Evolutionary conservation across 768 basidiomycete genomes (phyloP), one percentile per base, ranked within the genome.

Genomic region (Pleurotus giganteus): DNA sequence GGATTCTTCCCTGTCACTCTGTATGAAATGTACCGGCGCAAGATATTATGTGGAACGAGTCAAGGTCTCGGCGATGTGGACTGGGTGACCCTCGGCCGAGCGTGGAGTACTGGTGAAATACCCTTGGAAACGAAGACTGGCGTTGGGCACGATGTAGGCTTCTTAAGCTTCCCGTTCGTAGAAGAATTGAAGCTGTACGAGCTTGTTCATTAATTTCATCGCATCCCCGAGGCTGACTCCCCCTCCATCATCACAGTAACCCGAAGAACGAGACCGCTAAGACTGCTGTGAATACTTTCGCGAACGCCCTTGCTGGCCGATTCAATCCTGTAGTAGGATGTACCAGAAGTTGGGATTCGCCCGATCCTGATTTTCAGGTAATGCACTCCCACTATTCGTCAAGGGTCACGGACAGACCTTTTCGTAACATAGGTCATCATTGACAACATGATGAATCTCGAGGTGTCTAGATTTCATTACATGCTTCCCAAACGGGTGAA

Each of bases 391-490:
- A n/a, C n/a, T n/a, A n/a, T n/a, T n/a, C n/a, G n/a, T n/a, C 46
- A 17, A 29, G 45, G 11, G 15, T 26, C 26, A 50, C 39, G 23
- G 3, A 28, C n/a, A 29, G 50, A 56, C 46, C 13, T n/a, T n/a
- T 28, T 52, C 8, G 28, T 53, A 27, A 27, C 39, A 6, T 57
- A 80, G 81, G 86, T 88, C 47, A 87, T 89, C 65, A 87, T 88
- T 43, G 86, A 89, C 70, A 88, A 86, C 64, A 86, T 89, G 86
- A 87, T 89, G 84, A 89, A 85, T 60, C 77, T 89, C 17, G 85
- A 88, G 66, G 72, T 59, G 52, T n/a, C 4, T 49, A 3, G 13
- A 31, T 24, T 15, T 7, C 44, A 47, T 9, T 50, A 19, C 5
- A 23, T n/a, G 4, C 24, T 37, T 28, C 13, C n/a, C 13, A 12